These are phyloP conservation scores for Ceriops decandra DNA, from an alignment of 345 rosid genomes.

Conservation along the genomic window DNA sequence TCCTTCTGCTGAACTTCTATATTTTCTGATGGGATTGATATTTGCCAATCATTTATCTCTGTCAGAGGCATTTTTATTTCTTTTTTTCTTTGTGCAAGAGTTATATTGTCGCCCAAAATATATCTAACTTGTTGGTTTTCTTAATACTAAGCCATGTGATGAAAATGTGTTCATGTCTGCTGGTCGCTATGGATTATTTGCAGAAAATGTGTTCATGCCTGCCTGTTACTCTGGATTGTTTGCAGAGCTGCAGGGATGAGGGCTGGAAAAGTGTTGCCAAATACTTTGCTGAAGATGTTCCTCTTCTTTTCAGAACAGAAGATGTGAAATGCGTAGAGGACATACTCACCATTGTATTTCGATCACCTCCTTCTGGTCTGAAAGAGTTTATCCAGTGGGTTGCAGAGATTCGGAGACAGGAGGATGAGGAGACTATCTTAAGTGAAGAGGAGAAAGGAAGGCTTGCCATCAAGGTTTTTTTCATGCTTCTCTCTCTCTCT, in stretches of 20 bases:
- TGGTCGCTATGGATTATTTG: too few species aligned
- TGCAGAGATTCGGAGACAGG: constrained; percentile 71
- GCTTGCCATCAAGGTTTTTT: constrained; percentile 60
- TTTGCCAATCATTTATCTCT: too few species aligned
- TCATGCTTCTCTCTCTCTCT: not conserved
- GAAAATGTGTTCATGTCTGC: too few species aligned
- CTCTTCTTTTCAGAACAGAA: constrained; percentile 57
- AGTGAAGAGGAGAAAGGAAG: constrained; percentile 71
- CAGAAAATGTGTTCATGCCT: constrained; percentile 30
- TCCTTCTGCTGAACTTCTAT: too few species aligned
- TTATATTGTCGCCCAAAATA: too few species aligned
- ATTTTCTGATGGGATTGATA: too few species aligned
- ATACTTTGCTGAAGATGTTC: constrained; percentile 77
- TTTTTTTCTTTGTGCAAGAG: too few species aligned
- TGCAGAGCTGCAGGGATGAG: constrained; percentile 73
- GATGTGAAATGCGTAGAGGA: constrained; percentile 50
- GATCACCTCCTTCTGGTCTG: constrained; percentile 61
- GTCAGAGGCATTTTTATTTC: too few species aligned
- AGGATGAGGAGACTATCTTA: constrained; percentile 53
- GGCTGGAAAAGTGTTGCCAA: constrained; percentile 67
- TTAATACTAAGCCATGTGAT: too few species aligned
- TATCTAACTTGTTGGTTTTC: too few species aligned
- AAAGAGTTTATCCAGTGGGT: constrained; percentile 82
- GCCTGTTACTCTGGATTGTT: too few species aligned
- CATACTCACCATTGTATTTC: constrained; percentile 47